These are phyloP conservation scores for Solanum bukasovii DNA, from an alignment of 257 asterid genomes.

Conservation along the genomic window DNA sequence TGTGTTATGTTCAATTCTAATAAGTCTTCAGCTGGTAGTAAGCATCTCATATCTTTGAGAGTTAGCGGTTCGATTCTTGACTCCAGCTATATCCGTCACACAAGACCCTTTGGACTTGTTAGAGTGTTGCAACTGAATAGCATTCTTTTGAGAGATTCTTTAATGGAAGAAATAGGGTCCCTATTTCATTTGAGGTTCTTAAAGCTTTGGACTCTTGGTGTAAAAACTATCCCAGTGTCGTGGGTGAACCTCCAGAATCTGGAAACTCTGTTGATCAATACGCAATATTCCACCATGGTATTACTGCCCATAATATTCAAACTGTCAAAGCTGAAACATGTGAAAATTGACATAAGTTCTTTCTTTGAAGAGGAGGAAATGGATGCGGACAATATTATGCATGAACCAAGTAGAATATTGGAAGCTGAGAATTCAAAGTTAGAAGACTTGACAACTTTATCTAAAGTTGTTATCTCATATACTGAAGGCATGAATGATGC, in stretches of 20 bases:
- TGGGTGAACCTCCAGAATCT: not conserved
- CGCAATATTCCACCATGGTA: rapidly evolving
- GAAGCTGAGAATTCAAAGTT: not conserved
- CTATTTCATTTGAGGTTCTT: not conserved
- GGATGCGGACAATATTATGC: not conserved
- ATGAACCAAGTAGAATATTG: not conserved
- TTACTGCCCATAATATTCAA: not conserved
- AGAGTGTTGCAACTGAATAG: constrained; percentile 6
- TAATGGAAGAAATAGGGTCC: not conserved
- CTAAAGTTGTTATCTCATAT: not conserved
- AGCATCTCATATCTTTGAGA: not conserved
- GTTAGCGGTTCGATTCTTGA: rapidly evolving
- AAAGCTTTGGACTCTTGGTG: not conserved
- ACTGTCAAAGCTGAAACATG: not conserved
- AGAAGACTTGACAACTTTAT: not conserved
- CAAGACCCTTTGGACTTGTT: not conserved
- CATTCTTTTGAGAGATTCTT: not conserved
- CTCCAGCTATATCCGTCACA: not conserved
- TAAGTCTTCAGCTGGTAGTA: not conserved
- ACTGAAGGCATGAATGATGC: not conserved
- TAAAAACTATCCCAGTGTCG: not conserved
- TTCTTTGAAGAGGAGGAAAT: not conserved
- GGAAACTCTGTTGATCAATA: not conserved
- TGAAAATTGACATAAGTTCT: not conserved
- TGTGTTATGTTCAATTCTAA: not conserved